Conservation (phyloP, 768 basidiomycete species). For the Nidula microcarpa region DNA sequence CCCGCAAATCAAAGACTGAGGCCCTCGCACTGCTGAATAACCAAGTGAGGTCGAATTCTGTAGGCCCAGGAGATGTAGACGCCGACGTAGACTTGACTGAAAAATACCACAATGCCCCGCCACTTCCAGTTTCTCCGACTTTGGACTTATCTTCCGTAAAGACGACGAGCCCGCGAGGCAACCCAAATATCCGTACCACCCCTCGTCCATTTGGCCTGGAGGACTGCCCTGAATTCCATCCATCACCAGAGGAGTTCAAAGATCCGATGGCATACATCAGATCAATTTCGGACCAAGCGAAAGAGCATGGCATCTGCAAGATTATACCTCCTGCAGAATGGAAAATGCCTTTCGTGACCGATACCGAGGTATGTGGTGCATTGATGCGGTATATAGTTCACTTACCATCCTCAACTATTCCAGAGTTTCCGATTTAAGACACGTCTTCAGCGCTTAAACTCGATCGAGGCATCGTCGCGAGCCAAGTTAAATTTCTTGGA, state of each 20-base stretch:
- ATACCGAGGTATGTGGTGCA: constrained; percentile 74
- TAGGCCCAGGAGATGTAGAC: constrained; percentile 52
- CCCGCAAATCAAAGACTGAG: constrained; percentile 89
- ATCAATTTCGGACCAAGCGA: constrained; percentile 69
- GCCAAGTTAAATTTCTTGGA: constrained; percentile 98
- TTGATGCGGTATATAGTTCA: constrained; percentile 5
- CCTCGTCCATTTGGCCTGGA: constrained; percentile 80
- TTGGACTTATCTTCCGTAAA: constrained; percentile 74
- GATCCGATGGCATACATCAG: constrained; percentile 94
- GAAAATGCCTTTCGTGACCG: constrained; percentile 95
- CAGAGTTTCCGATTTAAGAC: constrained; percentile 95
- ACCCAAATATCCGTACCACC: constrained; percentile 29
- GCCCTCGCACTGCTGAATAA: constrained; percentile 76
- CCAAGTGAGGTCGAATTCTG: constrained; percentile 55
- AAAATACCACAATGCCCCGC: constrained; percentile 45
- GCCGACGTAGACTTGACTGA: constrained; percentile 42
- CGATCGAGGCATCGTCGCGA: constrained; percentile 94
- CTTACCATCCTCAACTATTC: constrained; percentile 37
- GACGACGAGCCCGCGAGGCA: constrained; percentile 51
- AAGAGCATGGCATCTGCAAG: constrained; percentile 89
- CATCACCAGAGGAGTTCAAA: constrained; percentile 86
- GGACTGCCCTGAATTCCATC: constrained; percentile 89
- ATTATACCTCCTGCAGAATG: constrained; percentile 90
- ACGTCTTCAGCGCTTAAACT: constrained; percentile 89
- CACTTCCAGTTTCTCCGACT: constrained; percentile 58